phyloP scores from a whole-genome alignment of 495 filamentous ascomycete genomes.

The Podospora pseudoanserina region DNA sequence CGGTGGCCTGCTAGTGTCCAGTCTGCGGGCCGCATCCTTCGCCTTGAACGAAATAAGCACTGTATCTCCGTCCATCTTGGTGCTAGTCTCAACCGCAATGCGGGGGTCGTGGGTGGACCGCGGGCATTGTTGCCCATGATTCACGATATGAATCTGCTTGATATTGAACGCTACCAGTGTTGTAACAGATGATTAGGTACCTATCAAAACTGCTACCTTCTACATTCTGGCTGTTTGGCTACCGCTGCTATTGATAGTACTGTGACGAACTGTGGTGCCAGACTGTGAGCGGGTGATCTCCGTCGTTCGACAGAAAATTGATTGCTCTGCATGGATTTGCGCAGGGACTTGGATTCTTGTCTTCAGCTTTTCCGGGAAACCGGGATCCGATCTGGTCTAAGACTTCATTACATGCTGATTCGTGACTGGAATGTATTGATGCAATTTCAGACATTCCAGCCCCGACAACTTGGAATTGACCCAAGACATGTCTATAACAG shows the following conservation, averaged over 20 bases:
- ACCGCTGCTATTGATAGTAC: neutral
- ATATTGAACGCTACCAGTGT: neutral
- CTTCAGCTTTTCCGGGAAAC: neutral
- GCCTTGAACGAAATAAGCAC: neutral
- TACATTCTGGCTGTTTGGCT: neutral
- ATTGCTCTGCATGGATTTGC: neutral
- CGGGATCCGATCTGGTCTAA: neutral
- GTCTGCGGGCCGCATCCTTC: neutral
- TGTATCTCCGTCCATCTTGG: neutral
- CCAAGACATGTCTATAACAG: neutral
- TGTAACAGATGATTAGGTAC: neutral
- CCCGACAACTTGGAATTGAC: neutral
- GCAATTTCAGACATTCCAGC: neutral
- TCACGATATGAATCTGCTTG: neutral
- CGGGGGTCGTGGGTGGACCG: neutral
- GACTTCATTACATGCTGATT: neutral
- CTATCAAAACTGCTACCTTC: neutral
- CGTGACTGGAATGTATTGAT: neutral
- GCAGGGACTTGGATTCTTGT: neutral
- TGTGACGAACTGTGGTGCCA: neutral
- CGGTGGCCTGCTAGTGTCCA: neutral
- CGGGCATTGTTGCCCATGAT: neutral
- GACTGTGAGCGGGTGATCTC: neutral
- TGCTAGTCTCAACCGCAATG: neutral
- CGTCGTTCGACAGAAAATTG: neutral